Conservation (phyloP, 495 filamentous ascomycete species). For the Neurospora sublineolata region DNA sequence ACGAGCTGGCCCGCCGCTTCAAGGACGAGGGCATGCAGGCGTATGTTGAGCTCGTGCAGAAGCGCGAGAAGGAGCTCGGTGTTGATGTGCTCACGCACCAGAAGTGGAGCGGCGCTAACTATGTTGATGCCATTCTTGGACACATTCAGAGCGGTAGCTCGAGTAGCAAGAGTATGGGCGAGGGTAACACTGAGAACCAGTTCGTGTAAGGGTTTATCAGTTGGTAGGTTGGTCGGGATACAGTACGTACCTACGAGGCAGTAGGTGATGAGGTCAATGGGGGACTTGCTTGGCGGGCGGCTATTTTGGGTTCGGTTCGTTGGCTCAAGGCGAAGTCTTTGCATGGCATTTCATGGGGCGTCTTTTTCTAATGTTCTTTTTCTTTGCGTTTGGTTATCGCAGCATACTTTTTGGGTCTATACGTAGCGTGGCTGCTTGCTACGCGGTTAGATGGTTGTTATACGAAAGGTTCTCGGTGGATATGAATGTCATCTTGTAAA, state of each 20-base stretch:
- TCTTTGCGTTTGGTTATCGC: background rate
- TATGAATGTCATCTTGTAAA: background rate
- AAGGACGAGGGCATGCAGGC: conserved; percentile 89
- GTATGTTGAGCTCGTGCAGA: conserved; percentile 84
- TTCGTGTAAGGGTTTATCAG: conserved; percentile 24
- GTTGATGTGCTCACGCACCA: conserved; percentile 96
- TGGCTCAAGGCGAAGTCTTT: background rate
- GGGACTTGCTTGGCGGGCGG: background rate
- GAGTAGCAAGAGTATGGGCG: conserved; percentile 70
- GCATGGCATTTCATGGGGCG: background rate
- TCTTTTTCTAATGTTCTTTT: background rate
- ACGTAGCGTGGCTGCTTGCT: background rate
- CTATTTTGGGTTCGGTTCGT: background rate
- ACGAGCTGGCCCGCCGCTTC: conserved; percentile 70
- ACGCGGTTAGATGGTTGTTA: background rate
- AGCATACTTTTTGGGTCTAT: background rate
- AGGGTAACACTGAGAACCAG: conserved; percentile 64
- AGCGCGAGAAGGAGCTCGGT: conserved; percentile 79
- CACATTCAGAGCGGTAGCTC: conserved; percentile 86
- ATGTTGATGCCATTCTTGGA: conserved; percentile 88
- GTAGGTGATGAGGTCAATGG: background rate
- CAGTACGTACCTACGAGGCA: background rate
- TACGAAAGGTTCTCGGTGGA: background rate
- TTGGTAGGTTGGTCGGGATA: background rate
- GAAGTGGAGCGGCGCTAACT: conserved; percentile 90